These are phyloP conservation scores for Salix viminalis DNA, from an alignment of 345 rosid genomes.

Conservation along the genomic window DNA sequence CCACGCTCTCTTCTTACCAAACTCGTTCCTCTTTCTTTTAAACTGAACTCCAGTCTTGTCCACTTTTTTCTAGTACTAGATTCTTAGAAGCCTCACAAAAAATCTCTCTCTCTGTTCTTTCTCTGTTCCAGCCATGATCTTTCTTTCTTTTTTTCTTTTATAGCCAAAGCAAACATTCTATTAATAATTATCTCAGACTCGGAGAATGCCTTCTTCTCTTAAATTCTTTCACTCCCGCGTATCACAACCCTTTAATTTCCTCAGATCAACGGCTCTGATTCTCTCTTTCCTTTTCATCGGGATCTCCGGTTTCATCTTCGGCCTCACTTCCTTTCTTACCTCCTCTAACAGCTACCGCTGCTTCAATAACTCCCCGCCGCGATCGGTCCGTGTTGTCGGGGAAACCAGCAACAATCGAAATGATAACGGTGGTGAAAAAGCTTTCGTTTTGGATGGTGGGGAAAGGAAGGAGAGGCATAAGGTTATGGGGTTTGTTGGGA, in stretches of 20 bases:
- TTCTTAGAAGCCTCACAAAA: too few species aligned
- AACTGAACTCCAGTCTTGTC: too few species aligned
- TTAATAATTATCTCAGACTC: background rate
- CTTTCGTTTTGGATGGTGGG: slow-evolving; percentile 7
- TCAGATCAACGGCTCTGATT: slow-evolving; percentile 48
- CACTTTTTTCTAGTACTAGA: too few species aligned
- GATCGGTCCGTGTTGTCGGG: slow-evolving; percentile 64
- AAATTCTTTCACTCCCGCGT: slow-evolving; percentile 52
- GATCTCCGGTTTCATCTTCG: slow-evolving; percentile 59
- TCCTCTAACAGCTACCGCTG: slow-evolving; percentile 18
- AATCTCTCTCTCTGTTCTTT: background rate
- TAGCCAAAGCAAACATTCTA: background rate
- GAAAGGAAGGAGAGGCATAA: slow-evolving; percentile 45
- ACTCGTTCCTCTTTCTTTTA: too few species aligned
- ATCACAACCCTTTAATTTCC: slow-evolving; percentile 22
- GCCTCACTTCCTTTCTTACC: slow-evolving; percentile 45
- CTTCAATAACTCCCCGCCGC: slow-evolving; percentile 25
- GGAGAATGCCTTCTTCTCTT: slow-evolving; percentile 67
- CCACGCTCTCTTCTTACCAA: too few species aligned
- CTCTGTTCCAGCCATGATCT: background rate
- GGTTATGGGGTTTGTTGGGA: slow-evolving; percentile 88
- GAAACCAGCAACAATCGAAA: slow-evolving; percentile 26
- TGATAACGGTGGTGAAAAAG: slow-evolving; percentile 9
- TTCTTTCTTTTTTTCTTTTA: background rate
- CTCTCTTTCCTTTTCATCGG: slow-evolving; percentile 54